phyloP scores from a whole-genome alignment of 2,329 filamentous ascomycete species.

The Peltaster fructicola region DNA sequence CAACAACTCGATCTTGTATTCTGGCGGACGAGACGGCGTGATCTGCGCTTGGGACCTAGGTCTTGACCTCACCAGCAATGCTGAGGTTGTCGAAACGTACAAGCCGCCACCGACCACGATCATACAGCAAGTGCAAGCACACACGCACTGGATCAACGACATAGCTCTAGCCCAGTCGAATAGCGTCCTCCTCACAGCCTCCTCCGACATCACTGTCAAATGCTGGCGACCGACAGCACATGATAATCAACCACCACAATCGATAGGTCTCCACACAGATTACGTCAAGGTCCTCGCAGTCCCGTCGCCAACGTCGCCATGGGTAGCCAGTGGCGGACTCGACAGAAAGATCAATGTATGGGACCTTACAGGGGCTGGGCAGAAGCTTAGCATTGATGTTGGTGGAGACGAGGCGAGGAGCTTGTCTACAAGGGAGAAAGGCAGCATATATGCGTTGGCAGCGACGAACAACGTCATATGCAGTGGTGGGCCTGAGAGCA shows the following conservation, averaged over 20 bases:
- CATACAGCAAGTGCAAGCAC: slow-evolving; percentile 53
- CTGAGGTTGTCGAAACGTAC: slow-evolving; percentile 17
- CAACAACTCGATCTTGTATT: slow-evolving; percentile 75
- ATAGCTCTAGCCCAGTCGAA: slow-evolving; percentile 66
- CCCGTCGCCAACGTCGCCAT: slow-evolving; percentile 51
- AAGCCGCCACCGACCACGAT: slow-evolving; percentile 33
- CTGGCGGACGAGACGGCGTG: slow-evolving; percentile 83
- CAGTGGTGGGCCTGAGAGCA: slow-evolving; percentile 84
- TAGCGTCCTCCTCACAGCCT: slow-evolving; percentile 67
- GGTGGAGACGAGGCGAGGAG: slow-evolving; percentile 57
- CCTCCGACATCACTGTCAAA: slow-evolving; percentile 86
- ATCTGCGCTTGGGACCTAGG: slow-evolving; percentile 91
- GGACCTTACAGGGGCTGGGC: slow-evolving; percentile 77
- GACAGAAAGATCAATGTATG: slow-evolving; percentile 85
- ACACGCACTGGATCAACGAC: slow-evolving; percentile 95
- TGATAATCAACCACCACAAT: slow-evolving; percentile 47
- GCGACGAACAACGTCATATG: slow-evolving; percentile 68
- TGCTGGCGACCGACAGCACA: slow-evolving; percentile 64
- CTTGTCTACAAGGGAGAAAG: slow-evolving; percentile 61
- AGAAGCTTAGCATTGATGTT: slow-evolving; percentile 73
- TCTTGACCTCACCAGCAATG: slow-evolving; percentile 39
- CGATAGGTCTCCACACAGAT: slow-evolving; percentile 84
- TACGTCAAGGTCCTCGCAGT: slow-evolving; percentile 91
- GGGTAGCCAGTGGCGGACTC: slow-evolving; percentile 86
- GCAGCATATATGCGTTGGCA: slow-evolving; percentile 81